Evolutionary conservation across 2,329 filamentous ascomycete genomes (phyloP).

Genomic region (Fusarium virguliforme): DNA sequence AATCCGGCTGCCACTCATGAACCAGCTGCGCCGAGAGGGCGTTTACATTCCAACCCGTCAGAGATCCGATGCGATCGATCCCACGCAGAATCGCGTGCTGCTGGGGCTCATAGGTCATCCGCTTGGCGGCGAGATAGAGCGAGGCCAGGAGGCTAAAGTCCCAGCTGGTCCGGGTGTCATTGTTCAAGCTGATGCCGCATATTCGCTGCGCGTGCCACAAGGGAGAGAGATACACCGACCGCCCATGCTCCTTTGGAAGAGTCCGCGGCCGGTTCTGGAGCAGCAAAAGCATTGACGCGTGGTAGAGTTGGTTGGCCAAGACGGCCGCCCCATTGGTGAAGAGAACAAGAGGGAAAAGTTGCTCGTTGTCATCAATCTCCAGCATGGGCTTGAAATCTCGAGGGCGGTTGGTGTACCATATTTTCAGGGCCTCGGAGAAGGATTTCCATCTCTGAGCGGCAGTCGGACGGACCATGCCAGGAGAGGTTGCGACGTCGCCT

Average conservation of each 20-base stretch:
- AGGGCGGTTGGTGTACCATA: slow-evolving; percentile 55
- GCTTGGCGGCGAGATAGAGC: slow-evolving; percentile 61
- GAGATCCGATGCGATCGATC: slow-evolving; percentile 56
- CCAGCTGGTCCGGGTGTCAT: slow-evolving; percentile 63
- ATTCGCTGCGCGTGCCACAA: slow-evolving; percentile 66
- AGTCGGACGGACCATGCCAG: slow-evolving; percentile 32
- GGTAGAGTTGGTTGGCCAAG: slow-evolving; percentile 71
- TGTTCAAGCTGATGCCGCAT: slow-evolving; percentile 66
- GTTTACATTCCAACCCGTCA: slow-evolving; percentile 62
- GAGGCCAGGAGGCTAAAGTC: slow-evolving; percentile 65
- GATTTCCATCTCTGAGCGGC: slow-evolving; percentile 52
- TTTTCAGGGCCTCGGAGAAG: slow-evolving; percentile 52
- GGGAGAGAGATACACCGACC: slow-evolving; percentile 57
- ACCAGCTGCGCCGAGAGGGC: slow-evolving; percentile 47
- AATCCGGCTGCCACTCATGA: slow-evolving; percentile 52
- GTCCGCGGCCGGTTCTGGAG: slow-evolving; percentile 67
- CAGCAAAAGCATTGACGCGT: slow-evolving; percentile 69
- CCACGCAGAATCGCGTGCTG: slow-evolving; percentile 61
- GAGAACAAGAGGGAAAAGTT: slow-evolving; percentile 56
- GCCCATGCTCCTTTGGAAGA: slow-evolving; percentile 52
- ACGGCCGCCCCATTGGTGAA: slow-evolving; percentile 60
- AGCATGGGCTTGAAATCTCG: slow-evolving; percentile 55
- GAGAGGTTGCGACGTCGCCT: slow-evolving; percentile 27
- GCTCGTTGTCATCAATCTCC: slow-evolving; percentile 53
- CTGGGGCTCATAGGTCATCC: slow-evolving; percentile 66